Conservation (phyloP, 805 yeast genomes). For the Komagataella pastoris region DNA sequence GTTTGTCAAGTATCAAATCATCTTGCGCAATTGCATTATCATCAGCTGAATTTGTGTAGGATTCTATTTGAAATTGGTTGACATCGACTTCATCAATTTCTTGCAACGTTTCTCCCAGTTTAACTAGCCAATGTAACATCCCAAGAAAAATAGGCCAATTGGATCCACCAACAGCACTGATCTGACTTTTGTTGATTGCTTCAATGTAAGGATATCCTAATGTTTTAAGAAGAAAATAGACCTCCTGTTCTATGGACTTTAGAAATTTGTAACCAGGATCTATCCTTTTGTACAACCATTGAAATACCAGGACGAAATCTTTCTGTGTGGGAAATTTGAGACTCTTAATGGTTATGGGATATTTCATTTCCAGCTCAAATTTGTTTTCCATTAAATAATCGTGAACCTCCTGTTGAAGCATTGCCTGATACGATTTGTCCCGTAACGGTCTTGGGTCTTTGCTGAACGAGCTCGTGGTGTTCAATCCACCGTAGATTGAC, state of each 20-base stretch:
- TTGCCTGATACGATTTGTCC: conserved; percentile 53
- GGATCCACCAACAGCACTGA: conserved; percentile 84
- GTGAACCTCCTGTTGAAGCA: conserved; percentile 53
- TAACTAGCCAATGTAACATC: conserved; percentile 71
- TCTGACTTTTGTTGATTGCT: conserved; percentile 69
- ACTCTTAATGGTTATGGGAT: conserved; percentile 50
- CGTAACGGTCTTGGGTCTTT: conserved; percentile 68
- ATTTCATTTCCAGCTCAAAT: conserved; percentile 67
- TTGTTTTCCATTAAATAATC: conserved; percentile 48
- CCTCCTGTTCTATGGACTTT: conserved; percentile 62
- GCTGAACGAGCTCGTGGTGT: background rate
- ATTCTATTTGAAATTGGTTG: conserved; percentile 10
- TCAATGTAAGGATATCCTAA: conserved; percentile 74
- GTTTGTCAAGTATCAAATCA: conserved; percentile 23
- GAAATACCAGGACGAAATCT: conserved; percentile 67
- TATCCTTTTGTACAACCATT: conserved; percentile 61
- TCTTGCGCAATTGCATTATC: conserved; percentile 15
- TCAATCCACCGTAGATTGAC: conserved; percentile 1
- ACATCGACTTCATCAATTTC: conserved; percentile 20
- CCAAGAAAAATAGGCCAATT: conserved; percentile 80
- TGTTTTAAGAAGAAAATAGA: conserved; percentile 48
- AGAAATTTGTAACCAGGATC: conserved; percentile 71
- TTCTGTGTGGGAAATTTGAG: conserved; percentile 75
- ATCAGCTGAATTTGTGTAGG: conserved; percentile 4
- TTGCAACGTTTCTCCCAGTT: conserved; percentile 33